phyloP scores from a whole-genome alignment of 2,329 filamentous ascomycete genomes.

The Fonsecaea pedrosoi region DNA sequence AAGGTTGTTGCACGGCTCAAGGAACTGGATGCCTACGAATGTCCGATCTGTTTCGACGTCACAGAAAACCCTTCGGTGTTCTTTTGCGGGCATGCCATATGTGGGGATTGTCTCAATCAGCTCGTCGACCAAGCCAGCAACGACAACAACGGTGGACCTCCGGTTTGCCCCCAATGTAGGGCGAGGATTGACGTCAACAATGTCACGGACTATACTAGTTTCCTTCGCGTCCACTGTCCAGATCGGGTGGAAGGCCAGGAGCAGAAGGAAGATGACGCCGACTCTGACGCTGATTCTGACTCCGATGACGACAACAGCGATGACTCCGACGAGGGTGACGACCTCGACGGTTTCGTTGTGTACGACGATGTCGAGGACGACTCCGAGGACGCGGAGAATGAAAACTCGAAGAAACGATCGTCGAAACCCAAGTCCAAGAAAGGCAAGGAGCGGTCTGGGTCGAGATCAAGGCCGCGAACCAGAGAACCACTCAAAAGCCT shows the following conservation, averaged over 20 bases:
- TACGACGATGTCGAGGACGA: constrained; percentile 45
- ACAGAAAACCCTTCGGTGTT: constrained; percentile 77
- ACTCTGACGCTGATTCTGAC: constrained; percentile 39
- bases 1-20: constrained; percentile 73
- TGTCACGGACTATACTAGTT: constrained; percentile 75
- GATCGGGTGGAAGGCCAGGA: constrained; percentile 53
- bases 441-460: constrained; percentile 47
- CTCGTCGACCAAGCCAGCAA: constrained; percentile 68
- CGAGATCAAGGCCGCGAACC: constrained; percentile 56
- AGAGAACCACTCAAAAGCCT: constrained; percentile 55
- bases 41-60: constrained; percentile 81
- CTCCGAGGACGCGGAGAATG: constrained; percentile 42
- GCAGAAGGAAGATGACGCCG: constrained; percentile 49
- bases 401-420: constrained; percentile 28
- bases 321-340: constrained; percentile 51
- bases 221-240: constrained; percentile 74
- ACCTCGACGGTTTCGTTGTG: constrained; percentile 64
- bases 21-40: constrained; percentile 69
- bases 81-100: constrained; percentile 81
- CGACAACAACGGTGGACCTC: constrained; percentile 62
- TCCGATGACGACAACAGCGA: constrained; percentile 46
- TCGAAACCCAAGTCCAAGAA: constrained; percentile 30
- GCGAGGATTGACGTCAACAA: constrained; percentile 69
- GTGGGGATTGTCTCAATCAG: constrained; percentile 75
- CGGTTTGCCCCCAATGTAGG: constrained; percentile 79